Base-by-base conservation (phyloP, 2,329 filamentous ascomycete species). In the Diaporthe batatas region DNA sequence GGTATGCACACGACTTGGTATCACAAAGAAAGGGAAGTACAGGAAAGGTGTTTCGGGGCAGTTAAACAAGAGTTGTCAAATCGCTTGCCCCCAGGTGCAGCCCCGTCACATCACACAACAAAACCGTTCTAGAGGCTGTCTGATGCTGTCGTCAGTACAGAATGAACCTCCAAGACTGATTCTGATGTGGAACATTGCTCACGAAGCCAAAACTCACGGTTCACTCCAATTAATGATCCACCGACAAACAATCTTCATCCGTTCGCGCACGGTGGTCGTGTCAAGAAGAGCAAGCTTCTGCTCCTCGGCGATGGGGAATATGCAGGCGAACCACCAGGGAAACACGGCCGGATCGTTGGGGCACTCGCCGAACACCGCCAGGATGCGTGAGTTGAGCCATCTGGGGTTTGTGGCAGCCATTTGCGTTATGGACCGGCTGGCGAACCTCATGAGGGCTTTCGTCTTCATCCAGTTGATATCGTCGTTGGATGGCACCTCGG, bases 241-340 rank as follows among this genome's bases (percentile, higher is more conserved):
- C 53, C 84, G 84, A 67, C 92, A 93, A 74, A 93, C 94, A 65
- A 97, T 92, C 84, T 97, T 97, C 71, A 98, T 82, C 72, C 95
- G 86, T 78, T 95, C 91, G 73, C 95, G 87, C 6, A 97, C 94
- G 76, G 93, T 96, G 3, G 87, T 91, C 6, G 92, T 93, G 16
- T 86, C 86, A 18, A 98, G 83, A 25, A 98, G 83, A 16, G 88
- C 86, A 76, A 97, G 97, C 80, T 96, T 97, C 77, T 96, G 92
- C 36, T 90, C 84, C 34, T 96, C 93, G 18, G 89, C 88, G 49
- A 96, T 91, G 0, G 94, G 94, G 16, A 97, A 82, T 25, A 96
- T 91, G 78, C 91, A 94, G 12, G 93, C 95, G 76, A 98, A 92
- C 95, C 95, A 98, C 88, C 95, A 98, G 0, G 95, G 93, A 76